These are phyloP conservation scores for Trametes villosa DNA, from an alignment of 768 basidiomycete genomes.

Conservation along the genomic window DNA sequence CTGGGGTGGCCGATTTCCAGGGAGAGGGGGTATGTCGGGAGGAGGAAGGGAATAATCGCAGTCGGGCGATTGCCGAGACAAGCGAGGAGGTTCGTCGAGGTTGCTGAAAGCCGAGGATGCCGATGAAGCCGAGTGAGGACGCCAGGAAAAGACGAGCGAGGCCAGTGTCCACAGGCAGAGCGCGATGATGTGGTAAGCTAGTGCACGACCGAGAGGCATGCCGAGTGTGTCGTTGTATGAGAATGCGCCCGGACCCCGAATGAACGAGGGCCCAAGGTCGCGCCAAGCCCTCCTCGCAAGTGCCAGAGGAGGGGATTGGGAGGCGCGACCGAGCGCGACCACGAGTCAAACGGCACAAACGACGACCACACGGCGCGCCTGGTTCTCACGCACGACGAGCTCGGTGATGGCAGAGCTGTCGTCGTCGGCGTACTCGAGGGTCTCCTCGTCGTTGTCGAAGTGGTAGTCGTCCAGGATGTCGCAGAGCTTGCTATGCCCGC, in stretches of 20 bases:
- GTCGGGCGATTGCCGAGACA: too few species aligned
- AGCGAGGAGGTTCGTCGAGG: too few species aligned
- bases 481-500: slow-evolving; percentile 4
- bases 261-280: background rate
- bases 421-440: background rate
- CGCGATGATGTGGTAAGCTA: too few species aligned
- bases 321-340: background rate
- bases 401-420: background rate
- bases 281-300: background rate
- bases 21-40: too few species aligned
- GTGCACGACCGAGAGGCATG: too few species aligned
- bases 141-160: too few species aligned
- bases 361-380: background rate
- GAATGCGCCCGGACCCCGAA: background rate
- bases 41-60: too few species aligned
- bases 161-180: too few species aligned
- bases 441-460: background rate
- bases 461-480: slow-evolving; percentile 13
- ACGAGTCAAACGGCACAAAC: background rate
- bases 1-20: too few species aligned
- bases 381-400: background rate
- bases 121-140: too few species aligned
- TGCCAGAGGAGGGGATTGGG: background rate
- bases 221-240: too few species aligned
- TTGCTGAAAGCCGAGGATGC: too few species aligned